These are phyloP conservation scores for Globisporangium rhizosaccharum DNA, from an alignment of 352 stramenopile species.

Conservation along the genomic window DNA sequence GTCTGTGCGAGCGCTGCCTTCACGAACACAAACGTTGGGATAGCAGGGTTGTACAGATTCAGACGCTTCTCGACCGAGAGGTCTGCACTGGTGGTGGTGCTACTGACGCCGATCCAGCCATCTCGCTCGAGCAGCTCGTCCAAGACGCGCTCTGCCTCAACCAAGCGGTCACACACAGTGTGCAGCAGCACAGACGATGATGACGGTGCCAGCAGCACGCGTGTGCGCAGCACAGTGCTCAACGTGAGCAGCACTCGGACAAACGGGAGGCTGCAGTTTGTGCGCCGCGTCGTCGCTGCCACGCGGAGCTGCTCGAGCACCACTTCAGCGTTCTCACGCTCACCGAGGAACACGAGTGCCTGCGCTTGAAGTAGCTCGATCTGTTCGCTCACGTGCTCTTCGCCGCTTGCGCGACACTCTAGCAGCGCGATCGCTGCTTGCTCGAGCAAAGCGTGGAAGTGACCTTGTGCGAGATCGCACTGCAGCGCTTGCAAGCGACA, in stretches of 20 bases:
- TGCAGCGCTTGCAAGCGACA: conserved; percentile 31
- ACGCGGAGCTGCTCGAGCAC: conserved; percentile 24
- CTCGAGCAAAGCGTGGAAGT: conserved; percentile 25
- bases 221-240: conserved; percentile 30
- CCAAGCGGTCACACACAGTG: conserved; percentile 15
- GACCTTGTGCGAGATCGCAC: conserved; percentile 29
- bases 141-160: conserved; percentile 36
- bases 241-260: conserved; percentile 32
- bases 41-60: conserved; percentile 45
- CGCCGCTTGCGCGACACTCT: conserved; percentile 28
- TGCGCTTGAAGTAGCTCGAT: conserved; percentile 37
- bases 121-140: conserved; percentile 40
- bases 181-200: conserved; percentile 10
- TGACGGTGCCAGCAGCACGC: conserved; percentile 16
- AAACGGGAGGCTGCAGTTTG: conserved; percentile 26
- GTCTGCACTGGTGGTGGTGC: conserved; percentile 2
- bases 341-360: conserved; percentile 33
- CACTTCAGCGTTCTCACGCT: conserved; percentile 18
- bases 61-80: conserved; percentile 22
- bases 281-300: conserved; percentile 15
- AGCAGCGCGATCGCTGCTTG: conserved; percentile 25
- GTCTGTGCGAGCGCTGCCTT: conserved; percentile 44
- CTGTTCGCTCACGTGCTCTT: conserved; percentile 36
- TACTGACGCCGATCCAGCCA: conserved; percentile 49
- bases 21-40: conserved; percentile 46